These are phyloP conservation scores for Pseudonitzschia delicatissima DNA, from an alignment of 108 stramenopile species.

Conservation along the genomic window DNA sequence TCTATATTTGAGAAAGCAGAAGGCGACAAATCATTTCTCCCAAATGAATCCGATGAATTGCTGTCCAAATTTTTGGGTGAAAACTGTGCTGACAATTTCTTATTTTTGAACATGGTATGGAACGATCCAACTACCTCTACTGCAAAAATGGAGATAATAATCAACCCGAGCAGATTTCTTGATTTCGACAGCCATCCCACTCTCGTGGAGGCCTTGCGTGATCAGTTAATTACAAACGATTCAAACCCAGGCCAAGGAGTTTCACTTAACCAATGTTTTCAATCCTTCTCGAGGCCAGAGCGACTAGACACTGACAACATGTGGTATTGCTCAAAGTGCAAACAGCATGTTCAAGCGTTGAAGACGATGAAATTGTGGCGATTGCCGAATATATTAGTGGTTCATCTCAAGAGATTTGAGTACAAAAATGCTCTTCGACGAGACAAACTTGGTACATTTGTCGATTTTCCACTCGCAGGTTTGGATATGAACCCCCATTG, in stretches of 20 bases:
- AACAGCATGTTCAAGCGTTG: conserved; percentile 83
- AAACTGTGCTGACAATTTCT: conserved; percentile 31
- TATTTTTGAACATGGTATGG: conserved; percentile 56
- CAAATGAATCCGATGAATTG: conserved; percentile 24
- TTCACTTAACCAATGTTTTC: conserved; percentile 73
- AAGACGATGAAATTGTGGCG: conserved; percentile 95
- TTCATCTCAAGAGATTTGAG: conserved; percentile 96
- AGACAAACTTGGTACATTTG: conserved; percentile 88
- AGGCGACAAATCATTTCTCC: conserved; percentile 17
- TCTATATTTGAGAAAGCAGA: conserved; percentile 28
- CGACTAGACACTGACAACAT: conserved; percentile 85
- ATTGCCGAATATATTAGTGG: conserved; percentile 89
- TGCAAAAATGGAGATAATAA: background rate
- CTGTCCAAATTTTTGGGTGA: conserved; percentile 29
- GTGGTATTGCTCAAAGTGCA: conserved; percentile 91
- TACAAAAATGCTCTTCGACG: conserved; percentile 71
- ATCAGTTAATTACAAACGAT: background rate
- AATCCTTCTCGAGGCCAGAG: conserved; percentile 78
- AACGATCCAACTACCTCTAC: background rate
- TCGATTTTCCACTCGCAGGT: conserved; percentile 86
- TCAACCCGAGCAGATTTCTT: conserved; percentile 31
- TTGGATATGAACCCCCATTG: conserved; percentile 70
- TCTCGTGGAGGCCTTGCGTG: conserved; percentile 19
- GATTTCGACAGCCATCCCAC: conserved; percentile 29
- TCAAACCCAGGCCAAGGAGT: conserved; percentile 32